Base-by-base conservation (phyloP, 2,329 filamentous ascomycete genomes). In the Ambrosiella cleistominuta region DNA sequence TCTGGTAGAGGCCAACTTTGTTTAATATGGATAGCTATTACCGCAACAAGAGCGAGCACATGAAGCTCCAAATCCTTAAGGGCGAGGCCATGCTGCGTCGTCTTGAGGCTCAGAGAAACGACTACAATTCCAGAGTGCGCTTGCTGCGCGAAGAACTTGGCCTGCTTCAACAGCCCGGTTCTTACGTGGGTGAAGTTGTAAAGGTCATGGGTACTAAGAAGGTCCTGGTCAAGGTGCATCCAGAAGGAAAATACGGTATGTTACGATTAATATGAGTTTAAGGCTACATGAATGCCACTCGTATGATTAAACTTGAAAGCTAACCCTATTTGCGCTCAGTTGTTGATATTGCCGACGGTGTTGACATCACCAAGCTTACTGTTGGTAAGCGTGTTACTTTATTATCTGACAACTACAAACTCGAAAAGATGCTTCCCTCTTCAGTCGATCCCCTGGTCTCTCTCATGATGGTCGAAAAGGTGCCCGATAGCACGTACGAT, bases 141-240 rank as follows among this genome's bases (percentile, higher is more conserved):
- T 77, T 98, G 72, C 75, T 98, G 67, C 81, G 93, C 66, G 93
- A 98, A 75, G 93, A 98, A 76, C 80, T 98, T 19, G 93, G 93
- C 57, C 76, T 98, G 66, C 76, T 98, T 63, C 93, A 98, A 73
- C 93, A 98, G 71, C 93, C 93, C 2, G 93, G 93, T 45, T 97
- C 91, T 17, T 98, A 98, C 68, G 93, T 98, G 39, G 93, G 93
- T 61, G 93, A 98, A 74, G 93, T 98, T n/a, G 93, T 98, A 69
- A 98, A 97, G 79, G 93, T 97, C 60, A 98, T 98, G 93, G 84
- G 91, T 68, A 98, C 93, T 59, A 98, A 98, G 76, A 97, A 98
- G 77, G 89, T 98, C 56, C 77, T 98, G 60, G 93, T 98, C 65
- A 98, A 98, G 75, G 93, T 98, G 66, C 93, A 98, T 72, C 93